Conservation (phyloP, 768 basidiomycete species). For the Filobasidium wieringae region DNA sequence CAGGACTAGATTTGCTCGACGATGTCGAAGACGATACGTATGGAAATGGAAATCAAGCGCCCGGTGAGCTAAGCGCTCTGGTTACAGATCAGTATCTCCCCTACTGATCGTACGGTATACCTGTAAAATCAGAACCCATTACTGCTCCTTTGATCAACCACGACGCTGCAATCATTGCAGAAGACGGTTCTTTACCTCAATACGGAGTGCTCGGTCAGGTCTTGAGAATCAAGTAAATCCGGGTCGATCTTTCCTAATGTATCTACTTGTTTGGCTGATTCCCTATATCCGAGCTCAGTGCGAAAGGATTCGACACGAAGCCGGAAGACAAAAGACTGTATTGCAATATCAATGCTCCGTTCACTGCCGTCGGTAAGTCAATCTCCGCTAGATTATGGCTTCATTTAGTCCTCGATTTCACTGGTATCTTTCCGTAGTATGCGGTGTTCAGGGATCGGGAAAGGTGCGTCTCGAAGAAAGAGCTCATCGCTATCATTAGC, state of each 20-base stretch:
- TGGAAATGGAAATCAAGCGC: neutral
- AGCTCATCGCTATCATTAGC: neutral
- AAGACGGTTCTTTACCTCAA: slow-evolving; percentile 1
- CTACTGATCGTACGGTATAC: neutral
- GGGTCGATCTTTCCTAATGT: neutral
- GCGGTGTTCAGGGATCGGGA: slow-evolving; percentile 12
- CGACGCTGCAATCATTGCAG: neutral
- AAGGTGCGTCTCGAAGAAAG: slow-evolving; percentile 1
- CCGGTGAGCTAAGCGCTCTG: neutral
- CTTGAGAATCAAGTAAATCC: neutral
- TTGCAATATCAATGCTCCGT: slow-evolving; percentile 10
- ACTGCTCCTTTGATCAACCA: slow-evolving; percentile 10
- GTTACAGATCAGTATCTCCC: neutral
- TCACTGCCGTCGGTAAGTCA: slow-evolving; percentile 9
- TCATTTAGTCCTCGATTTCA: neutral
- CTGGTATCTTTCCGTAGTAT: neutral
- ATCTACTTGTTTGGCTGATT: neutral
- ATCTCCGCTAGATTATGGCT: neutral
- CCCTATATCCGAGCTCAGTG: neutral
- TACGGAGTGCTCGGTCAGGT: slow-evolving; percentile 10
- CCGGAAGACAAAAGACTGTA: slow-evolving; percentile 2
- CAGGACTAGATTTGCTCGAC: slow-evolving; percentile 2
- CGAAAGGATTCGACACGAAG: neutral
- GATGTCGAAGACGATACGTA: neutral
- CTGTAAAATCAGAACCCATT: slow-evolving; percentile 2